Base-by-base conservation (phyloP, 2,329 filamentous ascomycete genomes). In the Sclerotinia minor region DNA sequence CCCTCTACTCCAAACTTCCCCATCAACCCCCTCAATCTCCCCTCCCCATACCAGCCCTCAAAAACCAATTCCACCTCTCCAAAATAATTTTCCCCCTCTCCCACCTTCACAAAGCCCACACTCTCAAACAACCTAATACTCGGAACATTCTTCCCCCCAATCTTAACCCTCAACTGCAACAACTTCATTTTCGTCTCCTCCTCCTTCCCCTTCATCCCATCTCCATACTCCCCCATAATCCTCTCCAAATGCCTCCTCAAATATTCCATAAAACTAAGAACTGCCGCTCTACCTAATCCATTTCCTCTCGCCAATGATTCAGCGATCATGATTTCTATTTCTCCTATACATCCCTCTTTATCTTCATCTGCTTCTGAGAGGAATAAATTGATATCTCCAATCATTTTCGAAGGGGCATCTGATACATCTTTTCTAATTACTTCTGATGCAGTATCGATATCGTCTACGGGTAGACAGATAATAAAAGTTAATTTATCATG, bases 401-500 rank as follows among this genome's bases (percentile, higher is more conserved):
- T 76, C 87, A 92, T 91, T 11, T 77, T 77, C 0, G 78, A 79
- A 0, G 84, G 80, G 1, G 79, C 75, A 74, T 94, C 92, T 45
- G 19, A 59, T 35, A 35, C 52, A 8, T 35, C 44, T 52, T 24
- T 45, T 38, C n/a, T 15, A 15, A 64, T 41, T 2, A 11, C 57
- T 53, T 21, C 32, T 26, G 53, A 53, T 21, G 26, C 32, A 17
- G 47, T 15, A 0, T 2, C 5, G 9, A 9, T 9, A 2, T 32
- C 11, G 2, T 24, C 44, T 0, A 26, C 21, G 2, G 38, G 41
- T 4, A 17, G 3, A 76, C 92, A 97, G 65, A 91, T 79, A 77
- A 98, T 97, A 74, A 97, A 98, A 0, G 94, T 98, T 70, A 98
- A 79, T 80, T 98, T 98, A 79, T 98, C 94, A 35, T 81, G 79